phyloP scores from a whole-genome alignment of 768 basidiomycete genomes.

The Udeniomyces megalosporus region DNA sequence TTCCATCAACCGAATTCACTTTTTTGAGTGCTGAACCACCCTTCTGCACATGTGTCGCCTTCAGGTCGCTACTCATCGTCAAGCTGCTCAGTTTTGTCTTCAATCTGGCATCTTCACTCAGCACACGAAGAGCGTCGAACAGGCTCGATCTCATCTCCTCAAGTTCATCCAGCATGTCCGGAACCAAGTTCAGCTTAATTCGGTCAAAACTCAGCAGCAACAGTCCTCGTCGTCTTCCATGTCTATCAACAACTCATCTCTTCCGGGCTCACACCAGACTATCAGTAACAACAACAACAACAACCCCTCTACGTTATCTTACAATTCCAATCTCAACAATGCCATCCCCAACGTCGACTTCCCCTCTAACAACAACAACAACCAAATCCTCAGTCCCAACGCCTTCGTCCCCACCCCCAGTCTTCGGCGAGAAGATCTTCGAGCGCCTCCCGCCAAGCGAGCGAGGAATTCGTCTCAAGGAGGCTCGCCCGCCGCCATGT shows the following conservation, averaged over 20 bases:
- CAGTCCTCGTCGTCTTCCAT: not conserved
- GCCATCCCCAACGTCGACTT: not conserved
- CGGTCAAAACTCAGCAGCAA: not conserved
- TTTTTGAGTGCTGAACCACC: not conserved
- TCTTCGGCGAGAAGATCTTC: constrained; percentile 11
- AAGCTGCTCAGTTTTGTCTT: not conserved
- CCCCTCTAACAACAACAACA: constrained; percentile 4
- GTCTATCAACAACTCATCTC: too few relatives aligned
- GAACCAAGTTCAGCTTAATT: too few relatives aligned
- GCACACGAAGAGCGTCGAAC: not conserved
- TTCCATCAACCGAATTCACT: not conserved
- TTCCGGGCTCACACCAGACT: not conserved
- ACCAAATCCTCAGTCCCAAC: not conserved
- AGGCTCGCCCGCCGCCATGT: constrained; percentile 5
- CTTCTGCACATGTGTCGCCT: not conserved
- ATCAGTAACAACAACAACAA: not conserved
- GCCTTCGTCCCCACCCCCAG: not conserved
- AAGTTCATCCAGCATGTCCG: too few relatives aligned
- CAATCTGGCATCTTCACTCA: not conserved
- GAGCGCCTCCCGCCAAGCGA: constrained; percentile 13
- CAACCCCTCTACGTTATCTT: not conserved
- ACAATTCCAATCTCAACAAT: not conserved
- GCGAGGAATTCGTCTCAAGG: constrained; percentile 6
- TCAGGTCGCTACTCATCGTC: constrained; percentile 5
- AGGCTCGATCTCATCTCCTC: too few relatives aligned